Conservation (phyloP, 352 stramenopile genomes). For the Phytophthora ramorum region DNA sequence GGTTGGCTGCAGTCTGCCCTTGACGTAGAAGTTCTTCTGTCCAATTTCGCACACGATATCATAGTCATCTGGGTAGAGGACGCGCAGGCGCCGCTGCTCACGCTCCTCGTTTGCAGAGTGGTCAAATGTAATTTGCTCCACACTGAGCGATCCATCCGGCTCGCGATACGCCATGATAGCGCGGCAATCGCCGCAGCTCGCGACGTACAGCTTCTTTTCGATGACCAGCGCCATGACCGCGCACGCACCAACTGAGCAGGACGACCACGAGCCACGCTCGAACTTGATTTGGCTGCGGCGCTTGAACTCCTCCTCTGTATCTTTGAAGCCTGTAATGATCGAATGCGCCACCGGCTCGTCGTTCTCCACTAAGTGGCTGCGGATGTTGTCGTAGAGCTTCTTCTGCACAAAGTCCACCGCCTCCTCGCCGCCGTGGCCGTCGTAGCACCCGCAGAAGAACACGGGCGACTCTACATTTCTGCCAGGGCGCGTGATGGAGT, state of each 20-base stretch:
- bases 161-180: conserved; percentile 74
- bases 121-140: conserved; percentile 74
- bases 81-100: conserved; percentile 61
- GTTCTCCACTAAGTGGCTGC: conserved; percentile 35
- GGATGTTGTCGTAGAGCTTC: conserved; percentile 68
- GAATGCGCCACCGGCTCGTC: conserved; percentile 47
- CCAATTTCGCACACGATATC: conserved; percentile 78
- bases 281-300: conserved; percentile 60
- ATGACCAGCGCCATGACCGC: conserved; percentile 66
- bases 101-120: conserved; percentile 71
- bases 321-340: conserved; percentile 63
- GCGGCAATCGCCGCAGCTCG: conserved; percentile 70
- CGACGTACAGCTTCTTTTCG: conserved; percentile 62
- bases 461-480: conserved; percentile 29
- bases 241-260: conserved; percentile 71
- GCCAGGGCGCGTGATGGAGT: conserved; percentile 35
- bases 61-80: conserved; percentile 67
- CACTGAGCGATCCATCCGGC: conserved; percentile 49
- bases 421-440: conserved; percentile 69
- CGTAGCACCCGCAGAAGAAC: conserved; percentile 81
- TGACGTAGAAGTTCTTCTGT: conserved; percentile 74
- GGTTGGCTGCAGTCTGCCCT: conserved; percentile 71
- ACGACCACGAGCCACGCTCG: conserved; percentile 57
- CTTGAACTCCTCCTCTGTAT: conserved; percentile 71
- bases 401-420: conserved; percentile 75